Base-by-base conservation (phyloP, 345 rosid genomes). In the Nephelium lappaceum region DNA sequence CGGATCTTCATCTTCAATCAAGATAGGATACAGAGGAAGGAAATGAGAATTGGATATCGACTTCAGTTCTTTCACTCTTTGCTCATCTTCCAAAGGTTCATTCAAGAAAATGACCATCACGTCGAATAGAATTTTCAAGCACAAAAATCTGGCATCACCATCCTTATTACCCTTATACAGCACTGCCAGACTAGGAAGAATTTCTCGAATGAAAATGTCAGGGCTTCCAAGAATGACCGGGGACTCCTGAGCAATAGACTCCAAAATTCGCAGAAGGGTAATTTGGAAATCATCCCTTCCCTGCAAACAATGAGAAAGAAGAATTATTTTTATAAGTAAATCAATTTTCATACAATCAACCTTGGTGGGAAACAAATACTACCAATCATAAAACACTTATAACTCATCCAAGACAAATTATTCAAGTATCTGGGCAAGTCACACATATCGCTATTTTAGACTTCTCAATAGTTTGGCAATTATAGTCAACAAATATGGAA, bases 1-100 rank as follows among this genome's bases (percentile, higher is more conserved):
- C 71, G 97, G 99, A 80, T 96, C 99, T 87, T 96, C 99, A 81
- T 96, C 99, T 84, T 91, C 95, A 84, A 93, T 89, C 81, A 96
- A 77, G 77, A 87, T 75, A 76, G 99, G 99, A 82, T 96, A 94
- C 63, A 94, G 92, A n/a, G 98, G 98, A 64, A 96, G 97, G 88
- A 94, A 96, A 84, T 91, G 95, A 73, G 84, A 74, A 82, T 87
- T 90, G 80, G 99, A 88, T 80, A 94, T 86, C 81, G 92, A 86
- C 78, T 84, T 91, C 87, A 96, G 79, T 77, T 88, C 92, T 24
- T 84, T 87, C 23, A 86, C 83, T 80, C 86, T 85, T 41, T 88
- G 89, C 66, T 84, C 89, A 47, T 85, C 83, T 57, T 87, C 87
- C 16, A 79, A 73, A 77, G 90, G 87, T 76, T 94, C 98, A 24